Evolutionary conservation across 495 filamentous ascomycete genomes (phyloP), one percentile per base, ranked within the genome.

Genomic region (Penicillium goetzii): DNA sequence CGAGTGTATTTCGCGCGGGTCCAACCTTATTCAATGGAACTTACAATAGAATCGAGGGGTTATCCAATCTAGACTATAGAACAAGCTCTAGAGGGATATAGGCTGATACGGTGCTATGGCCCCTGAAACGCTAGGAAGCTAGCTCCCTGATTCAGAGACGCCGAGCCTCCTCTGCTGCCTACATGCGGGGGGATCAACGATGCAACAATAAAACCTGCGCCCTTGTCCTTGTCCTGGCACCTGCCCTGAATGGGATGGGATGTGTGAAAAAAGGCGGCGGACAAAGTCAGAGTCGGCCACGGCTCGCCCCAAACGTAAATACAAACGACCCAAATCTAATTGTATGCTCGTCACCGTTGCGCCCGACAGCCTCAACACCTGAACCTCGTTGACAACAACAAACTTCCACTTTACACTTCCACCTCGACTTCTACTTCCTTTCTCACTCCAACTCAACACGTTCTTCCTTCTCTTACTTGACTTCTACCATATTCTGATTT

Each of bases 281-380:
- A n/a, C 38, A 19, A 41, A 41, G 15, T 4, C 3, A 41, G 3
- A 41, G 5, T 43, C 15, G 5, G 40, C 9, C 17, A n/a, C 8
- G 15, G 4, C 40, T 8, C 40, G 40, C 5, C 5, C 8, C 15
- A 32, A n/a, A n/a, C 2, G 40, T 19, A 43, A 43, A 43, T 43
- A 7, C 40, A 43, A 43, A 19, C 40, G 15, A 19, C 40, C 40
- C 40, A 43, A 43, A 19, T 43, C 40, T 23, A 19, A 6, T 9
- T 47, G 41, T 23, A 47, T 47, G 41, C 19, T 47, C 41, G 41
- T 47, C 41, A 47, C 41, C n/a, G 41, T 47, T 47, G 41, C 41
- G 41, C n/a, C 40, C 9, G 9, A 47, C n/a, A 19, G 21, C 41
- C 41, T 19, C 41, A 23, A 10, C 7, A 4, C 7, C 41, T 43